These are phyloP conservation scores for Tulasnella sp. DNA, from an alignment of 768 basidiomycete species.

Conservation along the genomic window DNA sequence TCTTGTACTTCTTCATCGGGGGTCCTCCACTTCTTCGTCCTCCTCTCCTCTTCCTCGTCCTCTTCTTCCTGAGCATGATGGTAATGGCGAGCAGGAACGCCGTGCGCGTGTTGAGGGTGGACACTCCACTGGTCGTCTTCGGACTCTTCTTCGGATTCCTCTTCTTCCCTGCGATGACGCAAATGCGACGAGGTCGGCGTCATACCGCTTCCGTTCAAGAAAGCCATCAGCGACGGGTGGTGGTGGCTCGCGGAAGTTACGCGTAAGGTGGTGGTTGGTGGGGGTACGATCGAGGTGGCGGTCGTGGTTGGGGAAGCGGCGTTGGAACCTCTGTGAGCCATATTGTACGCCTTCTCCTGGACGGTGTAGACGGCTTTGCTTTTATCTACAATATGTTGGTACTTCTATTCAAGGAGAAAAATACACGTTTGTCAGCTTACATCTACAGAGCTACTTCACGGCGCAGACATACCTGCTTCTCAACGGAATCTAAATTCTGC, in stretches of 20 bases:
- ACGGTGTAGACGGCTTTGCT: slow-evolving; percentile 10
- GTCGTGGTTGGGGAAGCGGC: slow-evolving; percentile 11
- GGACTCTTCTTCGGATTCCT: slow-evolving; percentile 33
- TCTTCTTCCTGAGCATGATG: background rate
- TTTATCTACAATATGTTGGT: slow-evolving; percentile 27
- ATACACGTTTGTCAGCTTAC: background rate
- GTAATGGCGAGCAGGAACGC: background rate
- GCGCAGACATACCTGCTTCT: slow-evolving; percentile 1
- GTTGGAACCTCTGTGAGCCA: background rate
- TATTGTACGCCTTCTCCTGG: slow-evolving; percentile 17
- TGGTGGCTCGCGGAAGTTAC: background rate
- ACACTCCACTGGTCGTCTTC: slow-evolving; percentile 31
- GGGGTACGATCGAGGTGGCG: background rate
- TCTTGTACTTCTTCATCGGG: slow-evolving; percentile 37
- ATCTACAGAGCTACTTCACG: background rate
- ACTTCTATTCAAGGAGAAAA: slow-evolving; percentile 5
- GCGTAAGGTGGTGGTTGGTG: slow-evolving; percentile 8
- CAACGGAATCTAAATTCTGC: slow-evolving; percentile 13
- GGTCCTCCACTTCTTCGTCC: slow-evolving; percentile 31
- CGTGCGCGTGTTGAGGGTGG: slow-evolving; percentile 15
- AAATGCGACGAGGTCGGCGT: background rate
- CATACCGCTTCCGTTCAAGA: background rate
- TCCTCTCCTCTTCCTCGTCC: slow-evolving; percentile 35
- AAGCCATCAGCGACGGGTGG: background rate
- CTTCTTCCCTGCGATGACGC: slow-evolving; percentile 26